Evolutionary conservation across 176 grass and related monocot genomes (phyloP).

Genomic region (Raddia guianensis): DNA sequence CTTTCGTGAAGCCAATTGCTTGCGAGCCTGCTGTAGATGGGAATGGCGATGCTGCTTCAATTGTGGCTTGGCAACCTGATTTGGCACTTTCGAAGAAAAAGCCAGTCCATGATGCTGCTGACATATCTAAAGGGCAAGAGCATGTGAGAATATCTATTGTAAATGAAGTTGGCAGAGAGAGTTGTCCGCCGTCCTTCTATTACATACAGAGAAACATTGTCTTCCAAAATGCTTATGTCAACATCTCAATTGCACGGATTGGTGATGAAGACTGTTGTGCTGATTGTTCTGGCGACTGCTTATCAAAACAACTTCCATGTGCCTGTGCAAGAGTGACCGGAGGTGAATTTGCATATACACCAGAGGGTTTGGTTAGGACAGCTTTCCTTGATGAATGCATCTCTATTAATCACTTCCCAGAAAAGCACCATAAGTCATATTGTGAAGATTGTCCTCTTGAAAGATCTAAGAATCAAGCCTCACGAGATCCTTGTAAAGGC

Average conservation of each 20-base stretch:
- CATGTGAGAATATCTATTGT: conserved; percentile 60
- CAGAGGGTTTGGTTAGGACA: conserved; percentile 61
- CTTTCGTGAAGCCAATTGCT: conserved; percentile 35
- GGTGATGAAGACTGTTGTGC: conserved; percentile 70
- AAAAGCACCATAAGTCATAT: conserved; percentile 54
- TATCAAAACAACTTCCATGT: conserved; percentile 63
- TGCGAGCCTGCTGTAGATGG: conserved; percentile 19
- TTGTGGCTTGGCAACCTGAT: conserved; percentile 47
- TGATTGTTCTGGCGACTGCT: conserved; percentile 72
- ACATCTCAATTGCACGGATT: conserved; percentile 71
- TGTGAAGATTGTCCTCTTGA: conserved; percentile 72
- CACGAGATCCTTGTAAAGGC: conserved; percentile 59
- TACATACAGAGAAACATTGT: conserved; percentile 68
- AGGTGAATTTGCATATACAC: conserved; percentile 63
- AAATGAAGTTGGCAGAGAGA: conserved; percentile 64
- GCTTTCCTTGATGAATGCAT: conserved; percentile 71
- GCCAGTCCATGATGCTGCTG: conserved; percentile 58
- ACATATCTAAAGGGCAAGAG: conserved; percentile 79
- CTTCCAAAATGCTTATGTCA: conserved; percentile 60
- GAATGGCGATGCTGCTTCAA: conserved; percentile 24
- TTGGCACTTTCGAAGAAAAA: conserved; percentile 41
- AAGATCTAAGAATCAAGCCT: conserved; percentile 47
- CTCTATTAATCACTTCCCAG: conserved; percentile 39
- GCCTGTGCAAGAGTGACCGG: conserved; percentile 63
- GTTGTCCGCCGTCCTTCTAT: conserved; percentile 55